phyloP scores from a whole-genome alignment of 257 asterid genomes.

The Penstemon davidsonii region DNA sequence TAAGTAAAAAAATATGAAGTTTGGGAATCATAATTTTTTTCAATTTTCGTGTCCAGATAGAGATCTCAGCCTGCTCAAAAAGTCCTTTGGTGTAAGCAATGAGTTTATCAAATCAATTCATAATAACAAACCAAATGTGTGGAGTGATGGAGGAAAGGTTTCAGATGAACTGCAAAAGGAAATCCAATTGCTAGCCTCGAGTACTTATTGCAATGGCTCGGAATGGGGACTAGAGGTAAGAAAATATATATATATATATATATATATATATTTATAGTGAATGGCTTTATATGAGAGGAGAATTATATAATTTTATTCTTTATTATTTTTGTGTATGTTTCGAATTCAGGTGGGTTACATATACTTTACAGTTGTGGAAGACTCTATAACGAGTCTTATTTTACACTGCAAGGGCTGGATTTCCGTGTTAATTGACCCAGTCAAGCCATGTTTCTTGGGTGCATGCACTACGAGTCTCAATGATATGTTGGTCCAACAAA shows the following conservation, averaged over 20 bases:
- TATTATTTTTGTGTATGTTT: slow-evolving; percentile 4
- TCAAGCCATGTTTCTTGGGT: slow-evolving; percentile 49
- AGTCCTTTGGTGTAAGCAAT: slow-evolving; percentile 53
- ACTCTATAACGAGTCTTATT: slow-evolving; percentile 40
- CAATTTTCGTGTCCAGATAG: slow-evolving; percentile 24
- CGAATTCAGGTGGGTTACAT: slow-evolving; percentile 48
- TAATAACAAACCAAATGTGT: slow-evolving; percentile 20
- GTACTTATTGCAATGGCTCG: slow-evolving; percentile 45
- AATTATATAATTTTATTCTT: background rate
- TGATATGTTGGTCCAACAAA: slow-evolving; percentile 48
- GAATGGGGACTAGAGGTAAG: slow-evolving; percentile 67
- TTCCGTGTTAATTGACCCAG: slow-evolving; percentile 41
- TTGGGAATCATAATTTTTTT: background rate
- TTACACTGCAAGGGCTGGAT: slow-evolving; percentile 59
- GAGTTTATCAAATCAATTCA: slow-evolving; percentile 46
- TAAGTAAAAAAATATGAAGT: background rate
- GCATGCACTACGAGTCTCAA: slow-evolving; percentile 40
- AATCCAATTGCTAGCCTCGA: slow-evolving; percentile 45
- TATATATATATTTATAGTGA: background rate
- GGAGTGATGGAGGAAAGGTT: slow-evolving; percentile 27
- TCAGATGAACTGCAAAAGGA: slow-evolving; percentile 30
- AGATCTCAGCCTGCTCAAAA: slow-evolving; percentile 39
- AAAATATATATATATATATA: background rate
- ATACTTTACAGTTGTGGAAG: slow-evolving; percentile 51
- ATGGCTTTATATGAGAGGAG: no score